Base-by-base conservation (phyloP, 2,329 filamentous ascomycete species). In the Dactylonectria macrodidyma region DNA sequence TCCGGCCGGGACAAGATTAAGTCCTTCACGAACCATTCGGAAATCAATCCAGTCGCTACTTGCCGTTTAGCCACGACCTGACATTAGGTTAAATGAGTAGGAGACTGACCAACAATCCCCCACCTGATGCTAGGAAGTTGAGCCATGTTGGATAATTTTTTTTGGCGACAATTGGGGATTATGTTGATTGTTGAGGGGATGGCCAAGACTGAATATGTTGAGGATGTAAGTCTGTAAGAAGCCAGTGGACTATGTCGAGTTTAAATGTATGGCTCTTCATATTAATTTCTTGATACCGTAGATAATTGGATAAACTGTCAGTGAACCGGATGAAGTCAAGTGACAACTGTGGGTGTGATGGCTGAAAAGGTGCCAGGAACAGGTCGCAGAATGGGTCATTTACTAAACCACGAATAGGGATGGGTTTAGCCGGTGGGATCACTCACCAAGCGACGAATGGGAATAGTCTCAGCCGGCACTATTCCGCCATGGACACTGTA, bases 21-120 rank as follows among this genome's bases (percentile, higher is more conserved):
- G 69, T 85, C 83, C 12, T 72, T 72, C 1, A 84, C 82, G 72
- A 84, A 84, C 81, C 46, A 48, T 26, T 24, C 22, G 8, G 46
- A 48, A 14, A 26, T 26, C 46, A 48, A 11, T 5, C 46, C 46
- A 5, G 46, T 26, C 6, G 19, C 46, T 48, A 19, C 46, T 44
- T n/a, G 41, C 8, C 1, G 14, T 14, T 44, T n/a, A 44, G 41
- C n/a, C 41, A 44, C 16, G n/a, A 7, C 41, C n/a, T 44, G 14
- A 26, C 11, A 24, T 19, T 19, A 5, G 19, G 16, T 2, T 2
- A 48, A 26, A 12, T 50, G 10, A 22, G n/a, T 12, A 12, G 11
- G 47, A 26, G 22, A 50, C 47, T 11, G 22, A 50, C 47, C 47
- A 50, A 50, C 24, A 26, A 50, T 26, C 11, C 47, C 47, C 47